Evolutionary conservation across 306 rosid species (phyloP), one percentile per base, ranked within the genome.

Genomic region (Pyrus pyrifolia): DNA sequence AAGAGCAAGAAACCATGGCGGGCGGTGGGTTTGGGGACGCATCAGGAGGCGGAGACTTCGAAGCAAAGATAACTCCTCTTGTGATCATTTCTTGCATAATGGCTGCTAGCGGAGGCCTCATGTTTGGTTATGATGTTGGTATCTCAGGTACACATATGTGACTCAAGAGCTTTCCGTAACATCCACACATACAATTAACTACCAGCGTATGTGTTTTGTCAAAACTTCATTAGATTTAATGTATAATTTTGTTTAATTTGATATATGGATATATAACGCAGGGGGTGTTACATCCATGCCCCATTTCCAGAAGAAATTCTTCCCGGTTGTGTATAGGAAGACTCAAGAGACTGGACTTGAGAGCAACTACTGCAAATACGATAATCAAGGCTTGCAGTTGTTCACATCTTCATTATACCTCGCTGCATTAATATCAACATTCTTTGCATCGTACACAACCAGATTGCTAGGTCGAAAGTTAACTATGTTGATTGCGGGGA

Each of bases 231-330:
- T 27, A 6, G 21, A 49, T 46, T 35, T 18, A n/a, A 17, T 5
- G 14, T 3, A 12, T 52, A 30, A 44, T 42, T 19, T 23, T 40
- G 42, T 58, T 23, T 76, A 6, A 85, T 51, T 45, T 29, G 75
- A 31, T 13, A 19, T 13, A 3, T 33, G 51, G 12, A 13, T 23
- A 12, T 30, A 17, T 4, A 18, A 64, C 42, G 11, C 67, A 91
- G 94, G 97, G 23, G 97, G 97, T 0, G 90, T 91, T 73, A 87
- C 87, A 23, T 79, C 92, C 0, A 91, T 91, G 97, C 69, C 73
- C 3, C 8, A 70, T 0, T 91, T 91, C 71, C 68, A 88, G 76
- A 51, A 79, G 38, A 76, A 91, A 64, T 91, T 91, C 67, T 89
- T 91, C 75, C 91, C 92, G 4, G 84, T 23, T 35, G 90, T 86